A percentile compares a stretch with the other conserved stretches of the same genome.
Evolutionary conservation across 2,329 filamentous ascomycete species (phyloP).

Genomic region (Blumeriella jaapii): DNA sequence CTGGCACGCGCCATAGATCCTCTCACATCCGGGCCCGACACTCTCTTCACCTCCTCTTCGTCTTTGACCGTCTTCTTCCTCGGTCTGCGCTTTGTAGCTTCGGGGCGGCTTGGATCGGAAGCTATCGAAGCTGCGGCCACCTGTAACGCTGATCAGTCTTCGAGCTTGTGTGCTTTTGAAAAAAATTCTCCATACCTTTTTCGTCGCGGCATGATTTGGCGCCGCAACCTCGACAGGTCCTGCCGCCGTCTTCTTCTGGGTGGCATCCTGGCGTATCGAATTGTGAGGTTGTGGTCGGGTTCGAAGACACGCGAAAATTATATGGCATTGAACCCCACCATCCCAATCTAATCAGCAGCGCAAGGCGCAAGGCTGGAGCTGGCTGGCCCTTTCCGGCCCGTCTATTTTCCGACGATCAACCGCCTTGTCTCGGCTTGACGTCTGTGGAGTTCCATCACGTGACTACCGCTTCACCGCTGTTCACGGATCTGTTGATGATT

Average conservation of each 20-base stretch:
- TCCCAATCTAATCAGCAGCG: not conserved
- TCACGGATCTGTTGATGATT: no score
- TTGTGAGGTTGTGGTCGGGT: no score
- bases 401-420: no score
- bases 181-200: slow-evolving; percentile 9
- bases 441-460: no score
- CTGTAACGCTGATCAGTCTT: slow-evolving; percentile 6
- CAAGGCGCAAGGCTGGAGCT: no score
- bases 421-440: no score
- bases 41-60: slow-evolving; percentile 10
- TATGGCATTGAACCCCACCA: slow-evolving; percentile 1
- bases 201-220: slow-evolving; percentile 9
- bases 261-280: slow-evolving; percentile 11
- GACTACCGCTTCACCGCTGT: no score
- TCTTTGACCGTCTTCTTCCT: slow-evolving; percentile 12
- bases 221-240: slow-evolving; percentile 18
- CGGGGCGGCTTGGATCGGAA: slow-evolving; percentile 4
- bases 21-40: slow-evolving; percentile 18
- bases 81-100: slow-evolving; percentile 20
- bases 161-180: not conserved
- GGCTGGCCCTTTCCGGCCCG: no score
- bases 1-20: not conserved
- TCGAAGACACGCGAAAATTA: no score
- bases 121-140: not conserved
- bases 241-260: slow-evolving; percentile 18